Base-by-base conservation (phyloP, 169 alveolate genomes). In the Plasmodium malariae region DNA sequence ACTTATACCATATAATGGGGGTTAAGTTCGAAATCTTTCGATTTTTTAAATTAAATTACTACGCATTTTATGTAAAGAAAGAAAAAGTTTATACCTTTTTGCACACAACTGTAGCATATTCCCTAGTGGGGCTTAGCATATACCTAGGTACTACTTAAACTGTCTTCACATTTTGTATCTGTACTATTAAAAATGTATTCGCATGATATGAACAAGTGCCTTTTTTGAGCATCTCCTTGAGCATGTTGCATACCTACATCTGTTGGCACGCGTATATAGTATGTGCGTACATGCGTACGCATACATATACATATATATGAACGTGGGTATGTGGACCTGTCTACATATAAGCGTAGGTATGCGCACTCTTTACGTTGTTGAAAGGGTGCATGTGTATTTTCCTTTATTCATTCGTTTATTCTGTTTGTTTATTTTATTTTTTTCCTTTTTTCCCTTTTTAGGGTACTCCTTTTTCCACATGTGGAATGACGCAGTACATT, bases 401-500 rank as follows among this genome's bases (percentile, higher is more conserved):
- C 12, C 37, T 32, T 36, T 11, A 5, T 37, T 28, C 32, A 9
- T 28, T 49, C n/a, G n/a, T n/a, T 26, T 28, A 43, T 17, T 45
- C n/a, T n/a, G 51, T 59, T 55, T 36, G n/a, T n/a, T n/a, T n/a
- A n/a, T 0, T 65, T 32, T 36, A n/a, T n/a, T 37, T 28, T 55
- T n/a, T 28, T 49, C n/a, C 19, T n/a, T 26, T 28, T 63, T 17
- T 45, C n/a, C 11, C 55, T 59, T 55, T 36, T 14, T 65, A 85
- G 91, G 91, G 2, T 85, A 85, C 45, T 69, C 91, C 0, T 85
- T 85, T 36, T 68, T 85, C 32, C 72, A 68, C 45, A 85, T 85
- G 91, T 85, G 91, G 91, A 85, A 85, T 40, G 91, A 85, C 28
- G 91, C 91, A 9, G 91, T 85, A n/a, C 91, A 85, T n/a, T 85